Base-by-base conservation (phyloP, 306 rosid species). In the Potentilla sterilis region DNA sequence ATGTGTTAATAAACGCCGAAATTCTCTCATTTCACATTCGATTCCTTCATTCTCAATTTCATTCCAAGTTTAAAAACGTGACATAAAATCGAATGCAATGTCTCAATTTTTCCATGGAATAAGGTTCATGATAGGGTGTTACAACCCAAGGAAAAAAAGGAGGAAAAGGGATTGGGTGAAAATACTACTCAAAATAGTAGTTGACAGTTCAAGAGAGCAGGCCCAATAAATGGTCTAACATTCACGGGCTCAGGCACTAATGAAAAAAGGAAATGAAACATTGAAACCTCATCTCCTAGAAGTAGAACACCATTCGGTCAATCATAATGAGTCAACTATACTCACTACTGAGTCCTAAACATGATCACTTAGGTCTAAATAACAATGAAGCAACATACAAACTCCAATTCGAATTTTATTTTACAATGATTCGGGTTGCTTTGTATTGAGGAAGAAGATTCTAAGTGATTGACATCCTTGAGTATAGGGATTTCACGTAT, bases 381-480 rank as follows among this genome's bases (percentile, higher is more conserved):
- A 9, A 32, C 9, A 9, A 8, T 37, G 35, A 40, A 72, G 52
- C 9, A 55, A n/a, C 11, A 48, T 48, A 35, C 48, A 54, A 43
- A 21, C 38, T 38, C 49, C 75, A 37, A 44, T 21, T 12, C 40
- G 4, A 28, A 7, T 22, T 55, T 13, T 52, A 24, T 22, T 8
- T 19, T 42, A 68, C 68, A 72, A 70, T 57, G 35, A 51, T 54
- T 69, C 22, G 63, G 38, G 68, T 16, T 65, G 78, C 70, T 82
- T 73, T 73, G 46, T 48, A 11, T 11, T 48, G 54, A 12, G 54
- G 54, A 47, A 9, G 49, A 46, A 47, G 52, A 47, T 47, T 47
- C 18, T 47, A 47, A 9, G 52, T 47, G 52, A 47, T 47, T 11
- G 52, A 47, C 18, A 9, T 47, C 52, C 52, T 52, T 52, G 59